A percentile compares a stretch with the other conserved stretches of the same genome.
Conservation (phyloP, 2,329 filamentous ascomycete species). For the Hypomyces perniciosus region DNA sequence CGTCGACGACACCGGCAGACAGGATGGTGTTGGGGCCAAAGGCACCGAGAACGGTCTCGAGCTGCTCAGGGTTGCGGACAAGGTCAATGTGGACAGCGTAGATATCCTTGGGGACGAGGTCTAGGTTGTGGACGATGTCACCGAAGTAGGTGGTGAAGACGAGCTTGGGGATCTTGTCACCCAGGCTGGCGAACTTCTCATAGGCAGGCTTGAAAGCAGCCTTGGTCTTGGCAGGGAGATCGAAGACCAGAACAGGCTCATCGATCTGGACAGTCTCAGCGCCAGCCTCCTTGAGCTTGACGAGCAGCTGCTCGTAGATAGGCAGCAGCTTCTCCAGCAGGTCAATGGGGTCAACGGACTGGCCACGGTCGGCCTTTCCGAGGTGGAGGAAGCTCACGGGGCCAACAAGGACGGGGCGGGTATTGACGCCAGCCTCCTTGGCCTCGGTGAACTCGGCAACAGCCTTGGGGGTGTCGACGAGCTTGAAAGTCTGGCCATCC, state of each 20-base stretch:
- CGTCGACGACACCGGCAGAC: conserved; percentile 94
- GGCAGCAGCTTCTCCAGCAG: conserved; percentile 90
- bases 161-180: conserved; percentile 77
- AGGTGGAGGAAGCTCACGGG: conserved; percentile 97
- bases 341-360: conserved; percentile 87
- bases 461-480: conserved; percentile 82
- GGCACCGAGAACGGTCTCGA: conserved; percentile 74
- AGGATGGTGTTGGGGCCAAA: conserved; percentile 85
- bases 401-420: conserved; percentile 89
- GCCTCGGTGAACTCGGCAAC: conserved; percentile 92
- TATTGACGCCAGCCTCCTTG: conserved; percentile 90
- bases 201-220: conserved; percentile 97
- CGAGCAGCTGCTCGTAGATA: conserved; percentile 87
- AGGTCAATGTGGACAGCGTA: conserved; percentile 91
- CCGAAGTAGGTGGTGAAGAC: conserved; percentile 97
- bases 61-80: conserved; percentile 97
- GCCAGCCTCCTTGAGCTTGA: conserved; percentile 91
- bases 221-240: conserved; percentile 85
- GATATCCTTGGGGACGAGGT: conserved; percentile 72
- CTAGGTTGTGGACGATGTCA: conserved; percentile 98
- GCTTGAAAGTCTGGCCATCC: conserved; percentile 94
- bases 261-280: conserved; percentile 97
- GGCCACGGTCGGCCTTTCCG: conserved; percentile 95
- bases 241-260: conserved; percentile 93
- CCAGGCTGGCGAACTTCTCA: conserved; percentile 74